Evolutionary conservation across 2,329 filamentous ascomycete genomes (phyloP).

Genomic region (Talaromyces sp.): DNA sequence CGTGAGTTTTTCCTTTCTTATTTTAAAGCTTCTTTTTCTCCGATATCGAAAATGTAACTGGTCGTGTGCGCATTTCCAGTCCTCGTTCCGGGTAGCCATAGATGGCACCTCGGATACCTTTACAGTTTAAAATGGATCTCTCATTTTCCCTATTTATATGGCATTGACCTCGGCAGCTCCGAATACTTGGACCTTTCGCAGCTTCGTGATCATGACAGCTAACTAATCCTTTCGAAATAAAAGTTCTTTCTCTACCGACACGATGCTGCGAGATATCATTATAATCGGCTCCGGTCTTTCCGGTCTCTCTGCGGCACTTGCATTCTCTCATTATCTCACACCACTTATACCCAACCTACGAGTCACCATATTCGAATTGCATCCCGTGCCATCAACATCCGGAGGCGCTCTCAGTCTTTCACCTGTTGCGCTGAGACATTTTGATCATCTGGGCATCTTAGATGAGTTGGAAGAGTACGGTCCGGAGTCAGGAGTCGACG

Average conservation of each 20-base stretch:
- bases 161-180: background rate
- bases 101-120: background rate
- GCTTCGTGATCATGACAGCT: background rate
- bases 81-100: background rate
- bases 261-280: conserved; percentile 23
- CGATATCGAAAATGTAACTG: background rate
- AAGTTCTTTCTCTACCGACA: background rate
- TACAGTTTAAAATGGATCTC: background rate
- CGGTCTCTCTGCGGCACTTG: conserved; percentile 33
- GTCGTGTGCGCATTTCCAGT: background rate
- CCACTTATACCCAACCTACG: conserved; percentile 33
- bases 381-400: conserved; percentile 41
- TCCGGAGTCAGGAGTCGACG: conserved; percentile 37
- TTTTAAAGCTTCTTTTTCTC: background rate
- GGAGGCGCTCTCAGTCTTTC: conserved; percentile 47
- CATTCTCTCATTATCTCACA: conserved; percentile 32
- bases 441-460: conserved; percentile 42
- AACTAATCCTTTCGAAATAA: too few species aligned
- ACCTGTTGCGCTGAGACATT: conserved; percentile 43
- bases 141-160: background rate
- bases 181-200: background rate
- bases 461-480: conserved; percentile 38
- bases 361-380: conserved; percentile 41
- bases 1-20: background rate
- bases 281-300: conserved; percentile 37